Base-by-base conservation (phyloP, 2,329 filamentous ascomycete genomes). In the Phialophora tarda region DNA sequence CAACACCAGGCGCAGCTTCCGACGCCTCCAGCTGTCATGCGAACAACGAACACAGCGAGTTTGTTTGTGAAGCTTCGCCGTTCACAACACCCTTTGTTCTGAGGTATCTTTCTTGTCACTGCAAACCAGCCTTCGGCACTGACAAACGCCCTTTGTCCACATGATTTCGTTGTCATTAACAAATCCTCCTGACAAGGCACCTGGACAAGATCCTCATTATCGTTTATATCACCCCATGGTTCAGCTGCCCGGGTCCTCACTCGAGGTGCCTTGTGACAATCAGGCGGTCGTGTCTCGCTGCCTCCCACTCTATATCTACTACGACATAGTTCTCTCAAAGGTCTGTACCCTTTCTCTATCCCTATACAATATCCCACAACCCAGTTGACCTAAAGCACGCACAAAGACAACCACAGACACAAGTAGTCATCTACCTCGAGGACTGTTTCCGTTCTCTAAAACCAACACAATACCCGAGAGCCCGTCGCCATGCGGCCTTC, bases 181-280 rank as follows among this genome's bases (percentile, higher is more conserved):
- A 38, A 61, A 53, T 5, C 17, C 30, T 34, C 17, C 28, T 8
- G 32, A 54, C 59, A 61, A 54, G 14, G 30, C 48, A 23, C 11
- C 21, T 38, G 28, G 23, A 51, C 47, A 41, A 34, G 53, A 8
- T 44, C 38, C 1, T 44, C 38, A 17, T 44, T 44, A 44, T n/a
- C 7, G 24, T 28, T 26, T 34, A 55, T 55, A 55, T n/a, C 53
- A 34, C 28, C 12, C 24, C 2, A 28, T 12, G 10, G 48, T 23
- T 32, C 28, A 55, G 53, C 53, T 55, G 28, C 28, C 10, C 10
- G 11, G 17, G 7, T 21, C 4, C 26, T 59, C n/a, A 41, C 44
- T 59, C 47, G 38, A 21, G 8, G 17, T 59, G 57, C 57, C 44
- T 26, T 48, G 57, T 59, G 57, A 34, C 28, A 24, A 21, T 32